Evolutionary conservation across 352 stramenopile genomes (phyloP).

Genomic region (Globisporangium spinosum): DNA sequence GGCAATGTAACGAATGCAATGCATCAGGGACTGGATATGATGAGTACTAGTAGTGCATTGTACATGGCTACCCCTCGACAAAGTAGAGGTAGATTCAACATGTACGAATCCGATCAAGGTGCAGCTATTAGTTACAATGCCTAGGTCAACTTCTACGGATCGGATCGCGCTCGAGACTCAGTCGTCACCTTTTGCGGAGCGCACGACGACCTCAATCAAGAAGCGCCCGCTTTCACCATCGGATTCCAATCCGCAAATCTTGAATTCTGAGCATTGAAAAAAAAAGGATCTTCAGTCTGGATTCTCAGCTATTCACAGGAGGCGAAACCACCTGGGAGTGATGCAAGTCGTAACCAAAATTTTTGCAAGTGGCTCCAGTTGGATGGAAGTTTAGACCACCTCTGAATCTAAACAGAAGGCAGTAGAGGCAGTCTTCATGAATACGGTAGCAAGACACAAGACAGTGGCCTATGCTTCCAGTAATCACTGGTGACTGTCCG

Average conservation of each 20-base stretch:
- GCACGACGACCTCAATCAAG: no score
- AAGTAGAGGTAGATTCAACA: background rate
- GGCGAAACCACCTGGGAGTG: background rate
- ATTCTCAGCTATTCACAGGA: background rate
- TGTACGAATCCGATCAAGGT: background rate
- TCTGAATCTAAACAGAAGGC: no score
- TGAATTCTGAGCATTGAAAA: background rate
- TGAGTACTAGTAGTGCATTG: background rate
- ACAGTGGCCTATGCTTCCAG: no score
- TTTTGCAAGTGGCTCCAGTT: background rate
- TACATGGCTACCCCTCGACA: background rate
- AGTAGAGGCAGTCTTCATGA: no score
- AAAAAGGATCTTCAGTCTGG: background rate
- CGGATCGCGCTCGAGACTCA: no score
- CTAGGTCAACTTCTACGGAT: no score
- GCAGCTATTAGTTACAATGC: no score
- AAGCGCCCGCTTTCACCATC: background rate
- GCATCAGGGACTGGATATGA: background rate
- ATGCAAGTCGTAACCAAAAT: background rate
- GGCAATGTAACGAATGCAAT: background rate
- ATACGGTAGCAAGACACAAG: no score
- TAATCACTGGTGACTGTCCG: background rate
- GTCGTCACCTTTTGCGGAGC: no score
- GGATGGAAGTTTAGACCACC: background rate
- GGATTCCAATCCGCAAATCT: background rate